Base-by-base conservation (phyloP, 768 basidiomycete genomes). In the Auriscalpium orientale region DNA sequence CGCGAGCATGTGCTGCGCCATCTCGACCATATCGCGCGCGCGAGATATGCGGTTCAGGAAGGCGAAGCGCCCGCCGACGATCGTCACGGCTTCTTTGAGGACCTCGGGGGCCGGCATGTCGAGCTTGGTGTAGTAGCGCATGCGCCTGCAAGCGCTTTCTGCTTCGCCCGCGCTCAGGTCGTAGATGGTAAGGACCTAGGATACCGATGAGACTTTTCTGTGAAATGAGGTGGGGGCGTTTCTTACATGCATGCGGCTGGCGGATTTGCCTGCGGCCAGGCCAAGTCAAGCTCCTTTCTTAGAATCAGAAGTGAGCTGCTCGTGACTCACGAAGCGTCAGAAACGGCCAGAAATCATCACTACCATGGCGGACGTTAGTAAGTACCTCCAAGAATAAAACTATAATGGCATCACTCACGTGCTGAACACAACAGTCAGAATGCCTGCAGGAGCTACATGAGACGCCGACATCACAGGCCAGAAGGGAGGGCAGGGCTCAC, bases 321-420 rank as follows among this genome's bases (percentile, higher is more conserved):
- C 28, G 7, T 49, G 44, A 48, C 80, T 54, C 68, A 82, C 84
- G 77, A 77, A 89, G 78, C 4, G 79, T 71, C 58, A 81, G 72
- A 68, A 84, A 89, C 0, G 86, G 85, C 84, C 88, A 93, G 67
- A 87, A 90, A 66, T 93, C 90, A 64, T 94, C 92, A 10, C 87
- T 91, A 43, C 58, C 63, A 38, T 10, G 18, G 37, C 53, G 34
- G 49, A 56, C 64, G 60, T 64, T 53, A 64, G 56, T 22, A 57
- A 46, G 53, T 49, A 43, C n/a, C 44, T 51, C 49, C 46, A 55
- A 58, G 50, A 54, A 52, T 56, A 46, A 49, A 46, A 37, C 28
- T 4, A 28, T 40, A 34, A 37, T 36, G 16, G 28, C 46, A 13
- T 18, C 38, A 70, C 81, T 69, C 64, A 88, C 83, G 83, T 81